phyloP scores from a whole-genome alignment of 2,329 filamentous ascomycete species.

The Xylariaceae sp. region DNA sequence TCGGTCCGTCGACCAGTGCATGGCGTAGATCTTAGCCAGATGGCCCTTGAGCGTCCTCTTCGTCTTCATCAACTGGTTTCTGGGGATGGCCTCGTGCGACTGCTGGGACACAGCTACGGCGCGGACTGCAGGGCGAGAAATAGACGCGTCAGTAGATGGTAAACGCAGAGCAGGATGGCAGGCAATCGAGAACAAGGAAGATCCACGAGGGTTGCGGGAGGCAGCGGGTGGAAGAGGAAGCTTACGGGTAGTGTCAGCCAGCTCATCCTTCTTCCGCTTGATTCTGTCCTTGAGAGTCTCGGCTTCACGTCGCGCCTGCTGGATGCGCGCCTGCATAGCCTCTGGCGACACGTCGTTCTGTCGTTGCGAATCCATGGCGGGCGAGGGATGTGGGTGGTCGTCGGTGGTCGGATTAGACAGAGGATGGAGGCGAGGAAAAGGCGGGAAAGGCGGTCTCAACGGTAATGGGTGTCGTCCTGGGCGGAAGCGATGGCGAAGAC shows the following conservation, averaged over 20 bases:
- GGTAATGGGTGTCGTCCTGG: conserved; percentile 6
- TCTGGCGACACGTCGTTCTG: conserved; percentile 63
- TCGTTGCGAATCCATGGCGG: conserved; percentile 54
- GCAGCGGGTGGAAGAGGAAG: conserved; percentile 19
- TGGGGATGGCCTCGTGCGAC: conserved; percentile 86
- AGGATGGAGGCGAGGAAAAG: conserved; percentile 5
- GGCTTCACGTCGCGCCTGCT: conserved; percentile 91
- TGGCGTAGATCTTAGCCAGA: conserved; percentile 98
- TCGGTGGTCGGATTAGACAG: neutral
- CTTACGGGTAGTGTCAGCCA: conserved; percentile 96
- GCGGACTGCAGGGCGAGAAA: conserved; percentile 59
- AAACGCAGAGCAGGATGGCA: no score
- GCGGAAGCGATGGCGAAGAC: neutral
- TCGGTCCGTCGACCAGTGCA: conserved; percentile 99
- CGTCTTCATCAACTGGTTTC: conserved; percentile 92
- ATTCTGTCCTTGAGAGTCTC: conserved; percentile 97
- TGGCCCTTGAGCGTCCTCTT: conserved; percentile 96
- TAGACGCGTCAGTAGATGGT: no score
- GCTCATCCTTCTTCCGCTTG: conserved; percentile 99
- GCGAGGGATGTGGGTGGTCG: conserved; percentile 8
- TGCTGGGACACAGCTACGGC: conserved; percentile 89
- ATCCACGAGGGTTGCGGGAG: conserved; percentile 7
- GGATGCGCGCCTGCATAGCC: conserved; percentile 89
- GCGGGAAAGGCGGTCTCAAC: conserved; percentile 8
- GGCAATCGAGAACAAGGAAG: no score